Conservation (phyloP, 2,329 filamentous ascomycete genomes). For the Monilinia polystroma region DNA sequence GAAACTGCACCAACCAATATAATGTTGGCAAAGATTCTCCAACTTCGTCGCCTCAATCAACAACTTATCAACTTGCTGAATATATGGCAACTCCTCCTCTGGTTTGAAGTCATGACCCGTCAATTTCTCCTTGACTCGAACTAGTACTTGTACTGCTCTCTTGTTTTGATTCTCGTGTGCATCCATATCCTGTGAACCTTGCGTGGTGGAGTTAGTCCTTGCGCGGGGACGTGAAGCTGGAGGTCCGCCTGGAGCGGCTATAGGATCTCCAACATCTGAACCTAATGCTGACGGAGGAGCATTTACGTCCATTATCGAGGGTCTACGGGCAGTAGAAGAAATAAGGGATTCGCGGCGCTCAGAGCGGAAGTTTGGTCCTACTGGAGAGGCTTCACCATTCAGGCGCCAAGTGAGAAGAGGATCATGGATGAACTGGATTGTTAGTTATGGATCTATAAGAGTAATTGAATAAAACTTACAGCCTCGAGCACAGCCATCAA, state of each 20-base stretch:
- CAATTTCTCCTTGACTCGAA: conserved; percentile 90
- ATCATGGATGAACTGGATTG: conserved; percentile 88
- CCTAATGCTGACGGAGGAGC: conserved; percentile 57
- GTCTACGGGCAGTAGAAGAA: conserved; percentile 53
- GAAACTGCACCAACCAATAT: conserved; percentile 98
- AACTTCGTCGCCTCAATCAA: conserved; percentile 94
- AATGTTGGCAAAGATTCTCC: conserved; percentile 97
- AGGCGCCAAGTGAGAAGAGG: conserved; percentile 98
- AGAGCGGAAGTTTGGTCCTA: conserved; percentile 65
- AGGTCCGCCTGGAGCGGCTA: conserved; percentile 44
- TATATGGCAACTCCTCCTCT: conserved; percentile 78
- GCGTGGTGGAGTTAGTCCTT: conserved; percentile 58
- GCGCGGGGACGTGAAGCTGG: conserved; percentile 53
- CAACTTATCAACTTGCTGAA: conserved; percentile 89
- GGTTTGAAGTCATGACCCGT: conserved; percentile 91
- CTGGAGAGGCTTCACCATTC: conserved; percentile 59
- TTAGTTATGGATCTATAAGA: conserved; percentile 24
- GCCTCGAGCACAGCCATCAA: conserved; percentile 98
- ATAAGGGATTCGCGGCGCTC: conserved; percentile 56
- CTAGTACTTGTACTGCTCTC: conserved; percentile 84
- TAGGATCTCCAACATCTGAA: conserved; percentile 45
- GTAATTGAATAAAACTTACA: conserved; percentile 56
- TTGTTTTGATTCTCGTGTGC: conserved; percentile 84
- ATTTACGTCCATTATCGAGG: conserved; percentile 67
- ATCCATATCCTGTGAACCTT: conserved; percentile 44